Evolutionary conservation across 352 stramenopile species (phyloP).

Genomic region (Phytophthora sansomeana): DNA sequence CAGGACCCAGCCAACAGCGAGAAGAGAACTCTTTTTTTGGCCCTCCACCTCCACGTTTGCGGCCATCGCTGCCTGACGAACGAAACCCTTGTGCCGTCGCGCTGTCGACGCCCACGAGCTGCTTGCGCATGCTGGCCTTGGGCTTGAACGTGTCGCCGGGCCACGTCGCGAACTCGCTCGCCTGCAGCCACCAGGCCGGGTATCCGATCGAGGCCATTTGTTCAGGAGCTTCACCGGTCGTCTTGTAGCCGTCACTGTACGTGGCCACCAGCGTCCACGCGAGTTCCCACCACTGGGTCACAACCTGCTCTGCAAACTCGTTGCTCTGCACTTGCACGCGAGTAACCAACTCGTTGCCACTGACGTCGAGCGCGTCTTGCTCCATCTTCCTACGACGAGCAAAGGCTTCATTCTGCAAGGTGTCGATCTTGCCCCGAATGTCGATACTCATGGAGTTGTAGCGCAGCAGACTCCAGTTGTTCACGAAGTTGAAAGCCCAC

Average conservation of each 20-base stretch:
- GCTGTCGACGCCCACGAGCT: constrained; percentile 46
- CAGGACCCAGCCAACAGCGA: constrained; percentile 43
- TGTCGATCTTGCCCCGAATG: constrained; percentile 44
- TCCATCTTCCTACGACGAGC: constrained; percentile 29
- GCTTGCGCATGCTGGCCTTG: constrained; percentile 51
- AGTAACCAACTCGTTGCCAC: constrained; percentile 23
- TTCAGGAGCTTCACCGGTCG: constrained; percentile 58
- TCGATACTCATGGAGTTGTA: constrained; percentile 78
- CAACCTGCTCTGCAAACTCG: constrained; percentile 60
- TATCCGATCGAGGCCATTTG: constrained; percentile 67
- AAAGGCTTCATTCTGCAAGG: constrained; percentile 56
- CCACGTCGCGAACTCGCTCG: constrained; percentile 70
- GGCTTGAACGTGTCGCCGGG: constrained; percentile 72
- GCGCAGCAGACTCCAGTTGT: constrained; percentile 86
- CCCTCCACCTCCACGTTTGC: constrained; percentile 2
- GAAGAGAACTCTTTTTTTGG: constrained; percentile 14
- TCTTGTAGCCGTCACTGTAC: constrained; percentile 79
- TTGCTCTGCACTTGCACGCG: constrained; percentile 59
- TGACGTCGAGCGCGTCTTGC: constrained; percentile 6
- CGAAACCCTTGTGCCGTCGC: constrained; percentile 36
- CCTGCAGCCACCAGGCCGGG: constrained; percentile 64
- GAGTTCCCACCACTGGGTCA: constrained; percentile 67
- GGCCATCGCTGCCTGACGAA: constrained; percentile 27
- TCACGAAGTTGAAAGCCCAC: constrained; percentile 90
- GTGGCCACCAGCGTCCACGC: constrained; percentile 76